These are phyloP conservation scores for Fusarium staphyleae DNA, from an alignment of 2,329 filamentous ascomycete genomes.

Conservation along the genomic window DNA sequence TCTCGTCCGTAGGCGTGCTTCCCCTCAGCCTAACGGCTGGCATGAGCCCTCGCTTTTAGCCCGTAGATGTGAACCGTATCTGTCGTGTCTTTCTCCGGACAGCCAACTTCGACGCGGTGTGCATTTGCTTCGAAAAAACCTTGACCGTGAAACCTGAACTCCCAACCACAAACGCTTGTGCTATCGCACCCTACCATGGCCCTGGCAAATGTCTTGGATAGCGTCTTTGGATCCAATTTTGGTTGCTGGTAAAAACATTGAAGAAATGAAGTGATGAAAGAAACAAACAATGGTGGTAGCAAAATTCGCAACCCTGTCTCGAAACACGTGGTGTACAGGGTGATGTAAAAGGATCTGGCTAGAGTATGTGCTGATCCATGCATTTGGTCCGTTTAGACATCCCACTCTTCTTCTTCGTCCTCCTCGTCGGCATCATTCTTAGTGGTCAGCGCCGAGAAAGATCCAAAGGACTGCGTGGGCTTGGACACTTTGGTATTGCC, in stretches of 20 bases:
- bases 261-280: slow-evolving; percentile 31
- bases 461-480: slow-evolving; percentile 50
- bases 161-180: slow-evolving; percentile 40
- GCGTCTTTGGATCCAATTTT: slow-evolving; percentile 35
- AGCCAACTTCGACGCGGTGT: slow-evolving; percentile 12
- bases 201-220: slow-evolving; percentile 25
- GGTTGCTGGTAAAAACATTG: slow-evolving; percentile 22
- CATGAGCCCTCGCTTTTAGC: slow-evolving; percentile 28
- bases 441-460: slow-evolving; percentile 58
- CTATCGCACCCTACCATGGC: slow-evolving; percentile 33
- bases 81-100: slow-evolving; percentile 15
- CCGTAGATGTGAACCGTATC: slow-evolving; percentile 23
- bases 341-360: background rate
- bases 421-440: slow-evolving; percentile 51
- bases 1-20: slow-evolving; percentile 12
- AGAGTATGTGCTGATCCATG: background rate
- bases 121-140: slow-evolving; percentile 20
- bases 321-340: slow-evolving; percentile 19
- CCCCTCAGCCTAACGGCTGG: slow-evolving; percentile 8
- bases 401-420: slow-evolving; percentile 58
- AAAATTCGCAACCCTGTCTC: slow-evolving; percentile 11
- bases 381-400: slow-evolving; percentile 49
- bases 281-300: slow-evolving; percentile 24
- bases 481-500: slow-evolving; percentile 42
- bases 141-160: slow-evolving; percentile 37